Percentiles rank a stretch among this genome's conserved stretches.
phyloP scores from a whole-genome alignment of 345 rosid species.

The Limnanthes douglasii region DNA sequence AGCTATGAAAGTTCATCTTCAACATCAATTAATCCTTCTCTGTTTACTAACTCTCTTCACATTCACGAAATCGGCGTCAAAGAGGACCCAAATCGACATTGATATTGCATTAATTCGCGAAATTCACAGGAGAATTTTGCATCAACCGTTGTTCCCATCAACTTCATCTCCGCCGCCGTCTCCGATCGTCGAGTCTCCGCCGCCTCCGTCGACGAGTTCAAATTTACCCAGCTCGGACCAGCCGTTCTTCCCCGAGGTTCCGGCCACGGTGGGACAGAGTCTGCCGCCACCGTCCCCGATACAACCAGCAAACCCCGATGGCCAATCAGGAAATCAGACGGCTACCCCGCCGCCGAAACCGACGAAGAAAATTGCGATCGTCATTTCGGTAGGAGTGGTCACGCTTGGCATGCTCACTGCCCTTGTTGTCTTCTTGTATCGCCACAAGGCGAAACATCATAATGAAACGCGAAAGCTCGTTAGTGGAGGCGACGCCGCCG shows the following conservation, averaged over 20 bases:
- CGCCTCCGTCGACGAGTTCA: conserved; percentile 28
- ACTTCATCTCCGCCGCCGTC: conserved; percentile 39
- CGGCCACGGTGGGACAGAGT: conserved; percentile 36
- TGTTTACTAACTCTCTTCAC: background rate
- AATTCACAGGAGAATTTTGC: conserved; percentile 52
- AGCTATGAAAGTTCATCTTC: conserved; percentile 43
- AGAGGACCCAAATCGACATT: no score
- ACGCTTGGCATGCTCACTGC: conserved; percentile 87
- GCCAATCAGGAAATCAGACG: conserved; percentile 44
- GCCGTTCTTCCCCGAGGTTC: conserved; percentile 88
- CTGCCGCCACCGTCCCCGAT: conserved; percentile 27
- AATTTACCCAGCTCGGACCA: conserved; percentile 37
- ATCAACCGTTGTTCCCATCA: conserved; percentile 76
- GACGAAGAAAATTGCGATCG: conserved; percentile 68
- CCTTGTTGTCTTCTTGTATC: conserved; percentile 73
- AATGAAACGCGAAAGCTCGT: conserved; percentile 64
- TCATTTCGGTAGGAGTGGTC: conserved; percentile 82
- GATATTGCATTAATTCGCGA: background rate
- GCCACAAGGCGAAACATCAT: conserved; percentile 51
- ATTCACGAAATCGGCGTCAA: conserved; percentile 2
- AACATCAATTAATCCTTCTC: conserved; percentile 5
- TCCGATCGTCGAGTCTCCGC: conserved; percentile 16
- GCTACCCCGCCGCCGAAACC: conserved; percentile 68
- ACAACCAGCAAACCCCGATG: conserved; percentile 25
- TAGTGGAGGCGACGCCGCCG: conserved; percentile 13